Base-by-base conservation (phyloP, 305 asterid genomes). In the Rubia balearica region DNA sequence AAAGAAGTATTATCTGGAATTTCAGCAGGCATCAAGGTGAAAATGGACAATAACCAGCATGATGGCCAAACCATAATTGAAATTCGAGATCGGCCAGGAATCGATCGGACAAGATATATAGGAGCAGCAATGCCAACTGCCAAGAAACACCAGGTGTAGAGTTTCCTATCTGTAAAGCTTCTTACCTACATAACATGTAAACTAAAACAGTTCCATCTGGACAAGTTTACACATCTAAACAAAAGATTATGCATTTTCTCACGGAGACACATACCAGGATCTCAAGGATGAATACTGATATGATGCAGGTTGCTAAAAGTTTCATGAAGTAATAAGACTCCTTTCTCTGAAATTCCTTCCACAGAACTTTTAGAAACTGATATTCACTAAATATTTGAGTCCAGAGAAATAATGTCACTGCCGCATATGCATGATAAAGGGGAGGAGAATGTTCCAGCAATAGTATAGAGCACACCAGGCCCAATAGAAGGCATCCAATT, bases 21-120 rank as follows among this genome's bases (percentile, higher is more conserved):
- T 88, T 94, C 93, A 77, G 97, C 95, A 69, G 99, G 97, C 96
- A 94, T 89, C 89, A 94, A 79, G 57, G 97, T 94, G 74, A 94
- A 94, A 63, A 79, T 42, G 22, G 99, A 89, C 79, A 94, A 79
- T 78, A 85, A 88, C 95, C 95, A 94, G 76, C 90, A 86, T 8
- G 96, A 80, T 9, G 86, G 73, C 91, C 91, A 89, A 59, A 88
- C 77, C 74, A 85, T 87, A 78, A 82, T 48, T 22, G 96, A 92
- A 76, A 88, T 73, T 71, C 84, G 76, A 48, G 89, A 81, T 73
- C 76, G 69, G 87, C 85, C 80, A 42, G 88, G 85, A 48, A 85
- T 78, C 64, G 85, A 79, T 73, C 84, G 79, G 51, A 75, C 77
- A 75, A 89, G 88, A 86, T 87, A 91, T 73, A 81, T 68, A 49